Evolutionary conservation across 441 rosid genomes (phyloP).

Genomic region (Populus hybrid): DNA sequence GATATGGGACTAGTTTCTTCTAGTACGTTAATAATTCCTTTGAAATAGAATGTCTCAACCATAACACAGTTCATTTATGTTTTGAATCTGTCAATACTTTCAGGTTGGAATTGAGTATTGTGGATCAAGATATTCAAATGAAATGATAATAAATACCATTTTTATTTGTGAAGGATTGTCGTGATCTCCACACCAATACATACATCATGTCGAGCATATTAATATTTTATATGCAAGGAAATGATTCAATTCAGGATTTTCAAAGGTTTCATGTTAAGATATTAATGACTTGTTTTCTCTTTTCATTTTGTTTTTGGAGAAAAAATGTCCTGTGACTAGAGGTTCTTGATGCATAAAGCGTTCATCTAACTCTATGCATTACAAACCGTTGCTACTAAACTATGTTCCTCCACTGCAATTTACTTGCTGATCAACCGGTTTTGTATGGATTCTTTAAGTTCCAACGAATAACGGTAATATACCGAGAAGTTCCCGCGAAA

Average conservation of each 20-base stretch:
- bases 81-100: no score
- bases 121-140: background rate
- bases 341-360: no score
- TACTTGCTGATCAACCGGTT: background rate
- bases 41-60: background rate
- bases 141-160: background rate
- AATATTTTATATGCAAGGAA: background rate
- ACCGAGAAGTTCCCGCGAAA: background rate
- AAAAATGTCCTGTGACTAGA: background rate
- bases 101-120: background rate
- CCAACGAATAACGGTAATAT: background rate
- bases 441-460: background rate
- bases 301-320: background rate
- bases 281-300: background rate
- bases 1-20: constrained; percentile 23
- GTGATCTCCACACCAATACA: background rate
- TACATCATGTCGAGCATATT: background rate
- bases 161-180: background rate
- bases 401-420: background rate
- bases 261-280: background rate
- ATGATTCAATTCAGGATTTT: background rate
- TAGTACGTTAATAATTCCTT: background rate
- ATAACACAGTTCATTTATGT: background rate
- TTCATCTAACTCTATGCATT: no score
- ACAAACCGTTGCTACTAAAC: no score